Conservation (phyloP, 257 asterid genomes). For the Solanum medicagineum region DNA sequence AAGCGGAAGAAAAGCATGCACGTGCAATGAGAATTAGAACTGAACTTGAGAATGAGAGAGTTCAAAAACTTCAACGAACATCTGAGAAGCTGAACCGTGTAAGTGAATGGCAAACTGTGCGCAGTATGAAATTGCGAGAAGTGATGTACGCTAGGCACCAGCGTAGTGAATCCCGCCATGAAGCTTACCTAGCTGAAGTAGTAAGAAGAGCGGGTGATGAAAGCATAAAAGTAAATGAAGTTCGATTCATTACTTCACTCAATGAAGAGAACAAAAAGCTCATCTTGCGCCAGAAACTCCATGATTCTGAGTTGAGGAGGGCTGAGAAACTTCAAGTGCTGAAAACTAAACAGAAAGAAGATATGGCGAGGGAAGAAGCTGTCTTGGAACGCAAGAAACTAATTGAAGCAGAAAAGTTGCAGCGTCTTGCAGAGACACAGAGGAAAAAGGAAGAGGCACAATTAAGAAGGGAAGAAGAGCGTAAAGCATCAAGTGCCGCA, state of each 20-base stretch:
- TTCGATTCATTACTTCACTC: constrained; percentile 88
- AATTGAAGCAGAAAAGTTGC: constrained; percentile 95
- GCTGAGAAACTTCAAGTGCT: constrained; percentile 90
- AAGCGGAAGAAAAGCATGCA: constrained; percentile 97
- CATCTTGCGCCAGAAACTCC: constrained; percentile 77
- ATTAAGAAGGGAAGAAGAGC: constrained; percentile 93
- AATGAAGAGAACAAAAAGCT: constrained; percentile 95
- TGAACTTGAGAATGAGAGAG: constrained; percentile 92
- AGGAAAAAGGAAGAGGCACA: constrained; percentile 97
- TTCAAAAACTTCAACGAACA: constrained; percentile 89
- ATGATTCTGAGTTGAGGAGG: constrained; percentile 88
- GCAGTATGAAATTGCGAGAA: constrained; percentile 81
- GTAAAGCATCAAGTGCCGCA: constrained; percentile 95
- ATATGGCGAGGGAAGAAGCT: constrained; percentile 97
- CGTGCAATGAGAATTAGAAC: constrained; percentile 91
- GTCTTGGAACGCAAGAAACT: constrained; percentile 89
- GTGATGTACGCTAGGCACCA: constrained; percentile 88
- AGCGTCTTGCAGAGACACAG: constrained; percentile 89
- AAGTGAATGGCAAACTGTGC: constrained; percentile 87
- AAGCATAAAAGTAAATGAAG: constrained; percentile 97
- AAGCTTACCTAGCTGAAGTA: constrained; percentile 88
- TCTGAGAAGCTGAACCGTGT: constrained; percentile 92
- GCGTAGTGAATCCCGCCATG: constrained; percentile 87
- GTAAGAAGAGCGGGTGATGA: constrained; percentile 98
- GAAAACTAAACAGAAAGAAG: constrained; percentile 85